These are phyloP conservation scores for Monosporascus cannonballus DNA, from an alignment of 2,329 filamentous ascomycete species.

Conservation along the genomic window DNA sequence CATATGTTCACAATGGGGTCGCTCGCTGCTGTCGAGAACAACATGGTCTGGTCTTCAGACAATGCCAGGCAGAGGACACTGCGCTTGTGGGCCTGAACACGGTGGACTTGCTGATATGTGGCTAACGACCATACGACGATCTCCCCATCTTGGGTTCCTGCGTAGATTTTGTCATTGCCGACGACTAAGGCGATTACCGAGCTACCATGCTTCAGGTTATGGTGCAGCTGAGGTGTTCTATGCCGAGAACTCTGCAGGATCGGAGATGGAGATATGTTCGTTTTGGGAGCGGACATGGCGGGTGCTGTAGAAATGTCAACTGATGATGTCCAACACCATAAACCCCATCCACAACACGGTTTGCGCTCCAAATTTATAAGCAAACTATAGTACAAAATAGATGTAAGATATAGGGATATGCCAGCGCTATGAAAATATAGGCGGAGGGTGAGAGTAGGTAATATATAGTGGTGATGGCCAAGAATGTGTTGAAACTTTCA, in stretches of 20 bases:
- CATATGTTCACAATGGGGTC: slow-evolving; percentile 94
- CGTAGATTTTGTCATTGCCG: slow-evolving; percentile 76
- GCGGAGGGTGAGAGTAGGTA: too few species aligned
- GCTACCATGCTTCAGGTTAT: slow-evolving; percentile 70
- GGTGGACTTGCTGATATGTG: slow-evolving; percentile 74
- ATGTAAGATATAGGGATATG: too few species aligned
- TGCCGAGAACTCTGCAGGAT: slow-evolving; percentile 24
- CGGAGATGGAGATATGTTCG: slow-evolving; percentile 14
- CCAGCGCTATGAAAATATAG: too few species aligned
- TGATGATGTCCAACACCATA: neutral
- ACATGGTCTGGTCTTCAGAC: slow-evolving; percentile 64
- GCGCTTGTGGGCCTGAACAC: slow-evolving; percentile 83
- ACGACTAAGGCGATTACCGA: slow-evolving; percentile 80
- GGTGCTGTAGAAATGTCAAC: slow-evolving; percentile 9
- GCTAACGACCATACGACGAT: slow-evolving; percentile 87
- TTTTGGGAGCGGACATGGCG: slow-evolving; percentile 16
- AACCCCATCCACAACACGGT: neutral
- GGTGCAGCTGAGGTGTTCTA: slow-evolving; percentile 56
- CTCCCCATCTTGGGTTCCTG: slow-evolving; percentile 88
- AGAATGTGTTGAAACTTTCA: too few species aligned
- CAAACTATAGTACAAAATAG: too few species aligned
- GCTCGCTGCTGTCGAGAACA: slow-evolving; percentile 81
- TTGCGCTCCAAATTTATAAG: too few species aligned
- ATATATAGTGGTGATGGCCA: too few species aligned
- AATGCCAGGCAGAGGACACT: slow-evolving; percentile 83